A percentile compares a stretch with the other conserved stretches of the same genome.
phyloP scores from a whole-genome alignment of 2,329 filamentous ascomycete genomes.

The Fusarium torreyae region DNA sequence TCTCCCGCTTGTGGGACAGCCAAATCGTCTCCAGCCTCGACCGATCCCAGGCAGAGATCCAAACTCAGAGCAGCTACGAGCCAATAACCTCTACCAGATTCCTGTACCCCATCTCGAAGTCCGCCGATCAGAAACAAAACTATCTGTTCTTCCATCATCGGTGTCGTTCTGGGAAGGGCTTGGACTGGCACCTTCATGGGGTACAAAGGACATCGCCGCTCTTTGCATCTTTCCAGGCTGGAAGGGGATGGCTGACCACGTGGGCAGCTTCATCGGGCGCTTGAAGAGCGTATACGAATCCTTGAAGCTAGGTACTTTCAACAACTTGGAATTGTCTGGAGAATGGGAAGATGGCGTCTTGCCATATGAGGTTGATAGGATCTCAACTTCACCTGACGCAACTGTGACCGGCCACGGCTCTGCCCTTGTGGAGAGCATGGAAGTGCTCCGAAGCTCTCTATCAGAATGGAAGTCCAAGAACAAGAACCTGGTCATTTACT shows the following conservation, averaged over 20 bases:
- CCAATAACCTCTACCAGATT: constrained; percentile 73
- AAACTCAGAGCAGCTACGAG: constrained; percentile 63
- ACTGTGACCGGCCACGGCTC: constrained; percentile 61
- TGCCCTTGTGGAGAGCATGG: constrained; percentile 65
- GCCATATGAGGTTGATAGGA: constrained; percentile 65
- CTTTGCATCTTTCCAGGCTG: constrained; percentile 80
- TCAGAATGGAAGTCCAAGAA: constrained; percentile 59
- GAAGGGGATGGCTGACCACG: constrained; percentile 73
- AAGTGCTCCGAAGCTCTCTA: constrained; percentile 64
- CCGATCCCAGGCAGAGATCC: constrained; percentile 60
- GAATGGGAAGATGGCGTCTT: constrained; percentile 63
- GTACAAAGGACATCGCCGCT: constrained; percentile 78
- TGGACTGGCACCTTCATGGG: constrained; percentile 79
- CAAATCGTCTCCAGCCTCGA: constrained; percentile 66
- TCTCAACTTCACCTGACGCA: constrained; percentile 59
- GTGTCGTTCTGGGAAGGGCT: constrained; percentile 87
- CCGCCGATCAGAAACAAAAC: constrained; percentile 76
- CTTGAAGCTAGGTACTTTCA: constrained; percentile 79
- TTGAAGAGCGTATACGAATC: constrained; percentile 81
- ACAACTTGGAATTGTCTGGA: constrained; percentile 61
- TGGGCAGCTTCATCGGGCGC: constrained; percentile 75
- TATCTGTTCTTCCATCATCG: constrained; percentile 82
- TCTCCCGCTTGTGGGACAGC: constrained; percentile 67
- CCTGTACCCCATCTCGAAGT: constrained; percentile 80
- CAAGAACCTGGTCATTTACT: constrained; percentile 81